Conservation (phyloP, 73 alveolate species). For the Paramecium tetraurelia region DNA sequence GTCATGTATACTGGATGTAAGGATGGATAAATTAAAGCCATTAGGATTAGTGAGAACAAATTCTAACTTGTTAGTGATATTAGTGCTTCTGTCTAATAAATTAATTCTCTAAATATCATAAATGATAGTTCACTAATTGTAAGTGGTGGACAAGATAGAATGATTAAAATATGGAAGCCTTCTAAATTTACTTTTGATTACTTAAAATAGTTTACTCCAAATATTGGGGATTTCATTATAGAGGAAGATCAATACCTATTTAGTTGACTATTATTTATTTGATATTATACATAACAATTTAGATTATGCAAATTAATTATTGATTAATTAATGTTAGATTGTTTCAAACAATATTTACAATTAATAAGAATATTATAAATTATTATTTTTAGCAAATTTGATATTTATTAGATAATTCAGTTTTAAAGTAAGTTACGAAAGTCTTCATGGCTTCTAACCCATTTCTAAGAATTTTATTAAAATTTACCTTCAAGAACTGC, state of each 20-base stretch:
- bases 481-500: constrained; percentile 66
- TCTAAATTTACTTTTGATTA: neutral
- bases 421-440: constrained; percentile 50
- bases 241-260: neutral
- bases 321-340: neutral
- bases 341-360: neutral
- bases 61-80: neutral
- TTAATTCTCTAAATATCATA: neutral
- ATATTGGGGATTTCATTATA: neutral
- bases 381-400: neutral
- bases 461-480: constrained; percentile 12
- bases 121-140: neutral
- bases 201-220: neutral
- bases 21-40: constrained; percentile 23
- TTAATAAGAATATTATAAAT: neutral
- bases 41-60: neutral
- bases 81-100: neutral
- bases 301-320: neutral
- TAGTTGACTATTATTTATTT: neutral
- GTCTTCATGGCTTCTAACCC: constrained; percentile 61
- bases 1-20: constrained; percentile 31
- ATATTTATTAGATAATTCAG: constrained; percentile 9
- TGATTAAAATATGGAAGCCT: constrained; percentile 32
- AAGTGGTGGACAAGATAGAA: constrained; percentile 25
- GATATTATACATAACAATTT: neutral